Evolutionary conservation across 116 monocot species (phyloP).

Genomic region (Papilionanthe hybrid): DNA sequence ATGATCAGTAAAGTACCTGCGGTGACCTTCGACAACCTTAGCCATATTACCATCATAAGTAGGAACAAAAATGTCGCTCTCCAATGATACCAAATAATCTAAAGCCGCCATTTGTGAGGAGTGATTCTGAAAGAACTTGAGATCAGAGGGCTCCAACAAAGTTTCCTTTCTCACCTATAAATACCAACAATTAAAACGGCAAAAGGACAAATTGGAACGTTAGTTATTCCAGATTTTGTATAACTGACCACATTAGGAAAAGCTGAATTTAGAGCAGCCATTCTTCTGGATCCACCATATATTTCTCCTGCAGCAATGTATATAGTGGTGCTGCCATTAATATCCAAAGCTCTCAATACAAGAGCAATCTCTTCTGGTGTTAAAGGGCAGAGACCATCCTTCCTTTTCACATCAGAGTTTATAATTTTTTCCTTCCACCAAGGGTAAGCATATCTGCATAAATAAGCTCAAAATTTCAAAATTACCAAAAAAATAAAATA

Average conservation of each 20-base stretch:
- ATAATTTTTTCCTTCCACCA: constrained; percentile 97
- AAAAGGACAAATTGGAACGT: not conserved
- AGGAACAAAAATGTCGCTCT: constrained; percentile 80
- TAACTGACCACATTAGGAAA: constrained; percentile 64
- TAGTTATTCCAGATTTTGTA: not conserved
- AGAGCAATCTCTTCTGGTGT: constrained; percentile 74
- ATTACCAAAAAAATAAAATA: not conserved
- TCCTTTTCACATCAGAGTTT: constrained; percentile 67
- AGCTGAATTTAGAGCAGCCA: constrained; percentile 48
- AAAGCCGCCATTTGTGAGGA: constrained; percentile 87
- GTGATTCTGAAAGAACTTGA: constrained; percentile 67
- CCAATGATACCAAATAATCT: constrained; percentile 81
- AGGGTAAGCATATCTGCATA: constrained; percentile 77
- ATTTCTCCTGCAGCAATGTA: constrained; percentile 88
- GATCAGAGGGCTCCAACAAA: constrained; percentile 49
- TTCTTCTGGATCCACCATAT: constrained; percentile 69
- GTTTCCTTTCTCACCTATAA: constrained; percentile 70
- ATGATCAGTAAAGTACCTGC: constrained; percentile 38
- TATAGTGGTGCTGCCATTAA: constrained; percentile 40
- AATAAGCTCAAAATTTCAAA: not conserved
- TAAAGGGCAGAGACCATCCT: constrained; percentile 79
- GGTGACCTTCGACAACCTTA: constrained; percentile 86
- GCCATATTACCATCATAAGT: constrained; percentile 95
- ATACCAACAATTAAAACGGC: not conserved
- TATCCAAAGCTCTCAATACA: constrained; percentile 55